These are phyloP conservation scores for Boletus coccyginus DNA, from an alignment of 768 basidiomycete genomes.

Conservation along the genomic window DNA sequence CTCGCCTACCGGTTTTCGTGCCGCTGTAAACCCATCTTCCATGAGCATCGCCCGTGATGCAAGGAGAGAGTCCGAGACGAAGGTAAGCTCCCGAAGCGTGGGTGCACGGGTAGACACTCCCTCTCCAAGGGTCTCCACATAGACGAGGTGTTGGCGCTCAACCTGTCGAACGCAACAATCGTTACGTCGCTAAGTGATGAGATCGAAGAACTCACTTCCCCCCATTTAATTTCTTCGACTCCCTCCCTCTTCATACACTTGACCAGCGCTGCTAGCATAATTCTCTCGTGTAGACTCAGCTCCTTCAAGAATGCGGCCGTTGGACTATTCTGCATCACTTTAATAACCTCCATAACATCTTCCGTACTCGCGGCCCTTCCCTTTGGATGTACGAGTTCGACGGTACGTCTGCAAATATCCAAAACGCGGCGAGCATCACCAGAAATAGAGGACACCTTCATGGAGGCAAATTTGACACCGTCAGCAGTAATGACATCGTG, in stretches of 20 bases:
- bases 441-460: slow-evolving; percentile 73
- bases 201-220: slow-evolving; percentile 50
- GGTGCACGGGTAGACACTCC: slow-evolving; percentile 60
- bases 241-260: slow-evolving; percentile 83
- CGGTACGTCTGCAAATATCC: slow-evolving; percentile 91
- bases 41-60: slow-evolving; percentile 75
- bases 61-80: slow-evolving; percentile 73
- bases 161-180: slow-evolving; percentile 42
- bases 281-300: slow-evolving; percentile 83
- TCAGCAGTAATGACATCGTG: slow-evolving; percentile 59
- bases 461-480: slow-evolving; percentile 84
- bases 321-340: slow-evolving; percentile 88
- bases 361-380: slow-evolving; percentile 55
- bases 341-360: slow-evolving; percentile 78
- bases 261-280: slow-evolving; percentile 82
- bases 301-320: slow-evolving; percentile 79
- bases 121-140: slow-evolving; percentile 60
- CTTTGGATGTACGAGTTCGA: slow-evolving; percentile 66
- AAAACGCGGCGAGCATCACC: slow-evolving; percentile 93
- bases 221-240: slow-evolving; percentile 85
- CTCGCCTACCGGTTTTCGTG: slow-evolving; percentile 60
- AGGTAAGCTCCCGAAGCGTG: slow-evolving; percentile 55
- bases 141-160: slow-evolving; percentile 70
- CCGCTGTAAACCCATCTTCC: slow-evolving; percentile 56
- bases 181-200: background rate